Conservation (phyloP, 31 red algal genomes). For the Endocladia muricata region DNA sequence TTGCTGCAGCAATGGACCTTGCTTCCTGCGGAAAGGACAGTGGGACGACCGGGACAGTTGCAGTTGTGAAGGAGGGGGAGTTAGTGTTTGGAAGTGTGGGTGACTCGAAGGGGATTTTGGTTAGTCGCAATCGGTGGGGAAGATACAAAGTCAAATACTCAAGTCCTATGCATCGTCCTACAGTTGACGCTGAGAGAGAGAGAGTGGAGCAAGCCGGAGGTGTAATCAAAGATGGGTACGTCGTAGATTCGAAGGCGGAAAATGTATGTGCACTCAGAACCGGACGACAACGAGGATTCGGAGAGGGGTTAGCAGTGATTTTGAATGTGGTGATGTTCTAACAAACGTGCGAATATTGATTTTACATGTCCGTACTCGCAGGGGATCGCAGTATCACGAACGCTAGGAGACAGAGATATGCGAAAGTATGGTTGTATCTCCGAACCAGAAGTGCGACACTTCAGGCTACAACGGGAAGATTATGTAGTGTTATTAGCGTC, state of each 20-base stretch:
- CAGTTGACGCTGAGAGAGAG: conserved; percentile 26
- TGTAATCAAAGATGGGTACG: conserved; percentile 34
- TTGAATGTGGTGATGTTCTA: too few species aligned
- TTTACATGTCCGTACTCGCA: conserved; percentile 2
- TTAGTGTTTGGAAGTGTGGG: conserved; percentile 49
- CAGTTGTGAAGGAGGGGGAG: conserved; percentile 30
- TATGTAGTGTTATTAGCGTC: conserved; percentile 41
- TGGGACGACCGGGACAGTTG: conserved; percentile 53
- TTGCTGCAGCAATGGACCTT: conserved; percentile 24
- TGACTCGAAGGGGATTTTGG: conserved; percentile 28
- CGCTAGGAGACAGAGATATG: conserved; percentile 64
- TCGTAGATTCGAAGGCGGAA: conserved; percentile 27
- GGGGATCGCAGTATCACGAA: conserved; percentile 59
- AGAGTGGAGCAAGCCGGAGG: conserved; percentile 33
- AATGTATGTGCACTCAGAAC: conserved; percentile 30
- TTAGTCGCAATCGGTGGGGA: conserved; percentile 8
- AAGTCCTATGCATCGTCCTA: conserved; percentile 44
- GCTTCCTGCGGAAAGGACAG: conserved; percentile 26
- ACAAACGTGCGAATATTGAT: too few species aligned
- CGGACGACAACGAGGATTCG: too few species aligned
- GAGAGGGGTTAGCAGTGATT: too few species aligned
- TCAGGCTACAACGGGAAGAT: conserved; percentile 28
- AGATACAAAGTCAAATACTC: conserved; percentile 7
- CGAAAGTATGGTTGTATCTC: conserved; percentile 49
- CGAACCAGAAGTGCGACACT: conserved; percentile 24